phyloP scores from a whole-genome alignment of 805 yeast genomes.

The Spencermartinsiella europaea region DNA sequence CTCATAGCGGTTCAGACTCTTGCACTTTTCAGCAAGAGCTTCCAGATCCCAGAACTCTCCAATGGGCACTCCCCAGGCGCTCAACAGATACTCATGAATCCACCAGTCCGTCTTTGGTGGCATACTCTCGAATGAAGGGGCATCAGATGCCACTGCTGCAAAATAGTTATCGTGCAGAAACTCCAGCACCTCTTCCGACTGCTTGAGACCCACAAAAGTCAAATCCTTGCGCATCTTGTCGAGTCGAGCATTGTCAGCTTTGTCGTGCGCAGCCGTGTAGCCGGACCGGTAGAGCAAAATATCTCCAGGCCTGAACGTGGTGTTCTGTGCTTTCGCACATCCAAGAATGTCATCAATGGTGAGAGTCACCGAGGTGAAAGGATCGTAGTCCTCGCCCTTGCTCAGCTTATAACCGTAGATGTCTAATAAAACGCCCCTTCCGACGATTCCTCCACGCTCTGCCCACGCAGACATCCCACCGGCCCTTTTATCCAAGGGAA shows the following conservation, averaged over 20 bases:
- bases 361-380: conserved; percentile 14
- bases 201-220: conserved; percentile 11
- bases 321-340: conserved; percentile 17
- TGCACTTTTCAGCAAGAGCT: conserved; percentile 15
- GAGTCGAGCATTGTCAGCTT: conserved; percentile 1
- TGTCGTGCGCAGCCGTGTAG: conserved; percentile 20
- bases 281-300: conserved; percentile 23
- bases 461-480: conserved; percentile 19
- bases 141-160: conserved; percentile 16
- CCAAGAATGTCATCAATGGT: conserved; percentile 14
- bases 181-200: conserved; percentile 15
- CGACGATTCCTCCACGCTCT: conserved; percentile 19
- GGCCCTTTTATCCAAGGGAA: conserved; percentile 1
- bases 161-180: conserved; percentile 16
- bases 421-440: conserved; percentile 23
- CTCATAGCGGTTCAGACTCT: conserved; percentile 11
- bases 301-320: conserved; percentile 20
- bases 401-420: conserved; percentile 17
- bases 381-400: conserved; percentile 11
- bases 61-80: conserved; percentile 25
- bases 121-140: conserved; percentile 16
- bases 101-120: conserved; percentile 11
- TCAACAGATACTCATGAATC: conserved; percentile 18
- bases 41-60: conserved; percentile 24
- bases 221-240: conserved; percentile 8